phyloP scores from a whole-genome alignment of 306 rosid species.

The Glycine tomentella region DNA sequence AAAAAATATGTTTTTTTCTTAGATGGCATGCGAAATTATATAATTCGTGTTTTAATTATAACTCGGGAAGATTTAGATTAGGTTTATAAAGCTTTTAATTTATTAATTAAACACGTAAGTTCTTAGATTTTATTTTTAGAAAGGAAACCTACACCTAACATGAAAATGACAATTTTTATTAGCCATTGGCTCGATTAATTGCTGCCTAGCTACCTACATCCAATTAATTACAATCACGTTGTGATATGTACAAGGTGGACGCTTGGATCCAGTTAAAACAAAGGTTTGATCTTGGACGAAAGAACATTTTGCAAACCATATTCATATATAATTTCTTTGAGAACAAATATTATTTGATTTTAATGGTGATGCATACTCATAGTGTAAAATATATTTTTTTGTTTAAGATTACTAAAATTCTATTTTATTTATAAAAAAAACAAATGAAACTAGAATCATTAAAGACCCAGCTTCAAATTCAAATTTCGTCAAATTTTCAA shows the following conservation, averaged over 20 bases:
- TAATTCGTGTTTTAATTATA: not conserved
- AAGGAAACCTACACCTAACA: slow-evolving; percentile 25
- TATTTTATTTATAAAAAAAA: too few species aligned
- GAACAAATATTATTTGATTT: too few species aligned
- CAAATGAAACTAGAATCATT: too few species aligned
- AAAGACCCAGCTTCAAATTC: not conserved
- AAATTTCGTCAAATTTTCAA: too few species aligned
- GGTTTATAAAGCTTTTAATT: not conserved
- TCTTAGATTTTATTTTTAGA: not conserved
- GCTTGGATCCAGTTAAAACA: not conserved
- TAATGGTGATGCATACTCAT: too few species aligned
- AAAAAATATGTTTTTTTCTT: not conserved
- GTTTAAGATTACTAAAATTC: not conserved
- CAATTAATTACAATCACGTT: slow-evolving; percentile 34
- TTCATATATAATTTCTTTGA: too few species aligned
- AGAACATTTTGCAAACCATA: not conserved
- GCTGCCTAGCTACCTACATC: slow-evolving; percentile 31
- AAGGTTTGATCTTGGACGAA: too few species aligned
- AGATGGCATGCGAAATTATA: not conserved
- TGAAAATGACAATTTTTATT: slow-evolving; percentile 27
- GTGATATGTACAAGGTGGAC: not conserved
- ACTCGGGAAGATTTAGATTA: not conserved
- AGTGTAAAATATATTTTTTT: not conserved
- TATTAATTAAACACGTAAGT: not conserved
- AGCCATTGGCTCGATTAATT: slow-evolving; percentile 23